phyloP scores from a whole-genome alignment of 176 grass and related monocot genomes.

The Bolboschoenus planiculmis region DNA sequence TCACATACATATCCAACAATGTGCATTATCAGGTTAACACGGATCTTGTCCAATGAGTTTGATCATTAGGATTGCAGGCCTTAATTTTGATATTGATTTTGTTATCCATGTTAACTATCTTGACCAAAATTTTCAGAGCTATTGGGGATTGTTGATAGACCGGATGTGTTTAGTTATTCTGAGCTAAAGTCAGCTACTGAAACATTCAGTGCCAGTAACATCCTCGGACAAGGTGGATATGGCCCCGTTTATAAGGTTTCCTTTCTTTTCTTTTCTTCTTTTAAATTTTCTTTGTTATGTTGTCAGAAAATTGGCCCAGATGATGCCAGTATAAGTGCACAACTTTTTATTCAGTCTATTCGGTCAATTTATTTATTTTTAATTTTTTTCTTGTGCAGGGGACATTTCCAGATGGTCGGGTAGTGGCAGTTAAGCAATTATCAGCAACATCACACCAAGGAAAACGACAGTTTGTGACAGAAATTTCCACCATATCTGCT shows the following conservation, averaged over 20 bases:
- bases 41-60: too few species aligned
- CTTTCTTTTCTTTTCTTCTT: constrained; percentile 25
- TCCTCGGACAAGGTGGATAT: constrained; percentile 84
- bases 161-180: constrained; percentile 62
- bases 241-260: constrained; percentile 64
- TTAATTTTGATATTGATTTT: too few species aligned
- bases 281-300: not conserved
- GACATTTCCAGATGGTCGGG: constrained; percentile 43
- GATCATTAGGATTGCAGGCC: too few species aligned
- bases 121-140: constrained; percentile 46
- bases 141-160: constrained; percentile 34
- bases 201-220: constrained; percentile 50
- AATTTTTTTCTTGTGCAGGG: constrained; percentile 35
- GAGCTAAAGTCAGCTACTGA: constrained; percentile 66
- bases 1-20: not conserved
- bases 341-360: constrained; percentile 33
- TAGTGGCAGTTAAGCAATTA: constrained; percentile 67
- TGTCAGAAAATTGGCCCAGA: constrained; percentile 22
- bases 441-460: constrained; percentile 80
- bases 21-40: not conserved
- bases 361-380: too few species aligned
- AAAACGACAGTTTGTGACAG: constrained; percentile 50
- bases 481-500: constrained; percentile 76
- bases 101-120: not conserved
- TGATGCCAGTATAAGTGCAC: constrained; percentile 40